Conservation (phyloP, 2,329 filamentous ascomycete species). For the Lachnellula willkommii region DNA sequence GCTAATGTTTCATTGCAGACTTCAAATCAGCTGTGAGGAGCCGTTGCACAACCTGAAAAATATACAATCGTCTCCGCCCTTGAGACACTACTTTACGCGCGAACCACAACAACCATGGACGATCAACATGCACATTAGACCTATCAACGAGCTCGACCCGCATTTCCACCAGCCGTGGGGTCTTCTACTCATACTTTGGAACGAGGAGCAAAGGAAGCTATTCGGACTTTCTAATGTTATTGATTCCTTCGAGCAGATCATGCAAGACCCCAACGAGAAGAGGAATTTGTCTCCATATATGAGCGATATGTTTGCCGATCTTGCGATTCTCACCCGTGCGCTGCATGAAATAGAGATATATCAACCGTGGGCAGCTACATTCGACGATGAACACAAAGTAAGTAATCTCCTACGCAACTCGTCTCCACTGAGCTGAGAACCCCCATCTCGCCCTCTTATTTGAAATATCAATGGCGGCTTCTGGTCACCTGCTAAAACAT, state of each 20-base stretch:
- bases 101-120: conserved; percentile 29
- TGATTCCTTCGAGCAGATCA: conserved; percentile 7
- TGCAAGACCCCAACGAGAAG: conserved; percentile 3
- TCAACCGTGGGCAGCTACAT: conserved; percentile 12
- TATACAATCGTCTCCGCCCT: conserved; percentile 30
- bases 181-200: conserved; percentile 6
- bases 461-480: no score
- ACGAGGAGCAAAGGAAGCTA: not conserved
- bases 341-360: conserved; percentile 7
- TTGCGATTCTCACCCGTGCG: conserved; percentile 2
- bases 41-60: conserved; percentile 28
- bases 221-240: conserved; percentile 5
- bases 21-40: conserved; percentile 33
- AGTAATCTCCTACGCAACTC: not conserved
- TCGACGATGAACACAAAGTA: conserved; percentile 1
- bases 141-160: conserved; percentile 3
- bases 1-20: conserved; percentile 32
- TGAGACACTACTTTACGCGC: conserved; percentile 33
- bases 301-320: not conserved
- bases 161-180: conserved; percentile 20
- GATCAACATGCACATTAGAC: conserved; percentile 6
- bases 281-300: conserved; percentile 6
- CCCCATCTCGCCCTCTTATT: no score
- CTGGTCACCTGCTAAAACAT: no score
- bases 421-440: no score